Evolutionary conservation across 345 rosid genomes (phyloP), one percentile per base, ranked within the genome.

Genomic region (Noccaea bulbosa): DNA sequence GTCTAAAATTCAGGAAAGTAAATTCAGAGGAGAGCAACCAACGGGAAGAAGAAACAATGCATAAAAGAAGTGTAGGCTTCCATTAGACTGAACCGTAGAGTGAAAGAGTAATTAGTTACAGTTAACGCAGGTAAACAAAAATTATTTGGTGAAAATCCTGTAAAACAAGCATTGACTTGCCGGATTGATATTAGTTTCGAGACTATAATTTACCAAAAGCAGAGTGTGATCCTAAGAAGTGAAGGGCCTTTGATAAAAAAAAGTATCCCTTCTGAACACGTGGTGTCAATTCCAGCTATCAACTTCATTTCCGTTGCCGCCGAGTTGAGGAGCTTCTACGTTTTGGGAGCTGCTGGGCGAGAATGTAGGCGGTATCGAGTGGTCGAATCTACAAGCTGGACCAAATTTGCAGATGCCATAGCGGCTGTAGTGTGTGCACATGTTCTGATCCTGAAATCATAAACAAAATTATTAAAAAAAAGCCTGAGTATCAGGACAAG

Each of bases 361-460:
- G 70, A 69, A 75, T 55, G 81, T 71, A 49, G 78, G 80, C 20
- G 85, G 85, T 63, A 76, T 16, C 17, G 79, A 70, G 41, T 76
- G 79, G 57, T 76, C 79, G 33, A 76, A 76, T 84, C 83, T 92
- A 81, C 99, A 92, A 38, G 96, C 91, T 61, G 98, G 98, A 15
- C 99, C 99, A 57, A 87, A 95, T 81, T 92, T 95, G 87, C 98
- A 92, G 65, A 92, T 90, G 58, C 98, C 99, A 73, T 92, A 92
- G 57, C 96, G 89, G 77, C 87, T 92, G 82, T 88, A 95, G 81
- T 95, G 76, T 6, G 87, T 65, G 77, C 99, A 94, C 68, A 87
- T 62, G 57, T 53, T 80, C 75, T 94, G 91, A 67, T 84, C 97
- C 99, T 94, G 87, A 46, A 76, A 48, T 77, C 53, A 8, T 33